Evolutionary conservation across 768 basidiomycete genomes (phyloP), one percentile per base, ranked within the genome.

Genomic region (Melanogaster broomeanus): DNA sequence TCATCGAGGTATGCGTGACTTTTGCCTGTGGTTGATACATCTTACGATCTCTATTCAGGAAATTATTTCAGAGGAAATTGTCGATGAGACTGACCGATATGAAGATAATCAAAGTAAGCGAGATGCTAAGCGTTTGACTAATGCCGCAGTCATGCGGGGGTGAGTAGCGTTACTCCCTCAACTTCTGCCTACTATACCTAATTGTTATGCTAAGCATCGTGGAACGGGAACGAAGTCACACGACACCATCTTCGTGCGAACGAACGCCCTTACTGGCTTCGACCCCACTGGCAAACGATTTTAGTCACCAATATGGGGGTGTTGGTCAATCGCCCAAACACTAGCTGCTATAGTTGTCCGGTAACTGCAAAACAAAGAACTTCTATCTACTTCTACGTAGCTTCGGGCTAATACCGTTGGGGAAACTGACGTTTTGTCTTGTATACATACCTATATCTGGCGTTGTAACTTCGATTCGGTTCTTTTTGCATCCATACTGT

Each of bases 41-140:
- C 49, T 24, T 42, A 25, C 11, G 10, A 5, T 48, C 31, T 35
- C 47, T 53, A 67, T 64, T 56, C 70, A 91, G 80, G 94, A 96
- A 78, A 97, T 98, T 55, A 91, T 98, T 18, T 87, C 89, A 0
- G 93, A 97, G 71, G 95, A 97, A 66, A 96, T 97, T 48, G 88
- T 96, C 27, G 94, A 96, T 61, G 94, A 97, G 70, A 96, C 93
- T 3, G 94, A 97, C 70, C 79, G 85, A 24, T 95, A 88, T 59
- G 85, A 90, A 57, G 90, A 93, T 59, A 97, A 96, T 62, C 84
- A 84, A 42, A 85, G 83, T 45, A 94, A 93, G 64, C 79, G 78
- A 52, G 74, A 77, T 8, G 93, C 90, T 0, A 84, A 79, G 56
- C 77, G 94, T 13, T 68, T 79, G 52, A 87, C 85, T 12, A 91